These are phyloP conservation scores for Rhododendron williamsianum DNA, from an alignment of 148 eudicot species.

Conservation along the genomic window DNA sequence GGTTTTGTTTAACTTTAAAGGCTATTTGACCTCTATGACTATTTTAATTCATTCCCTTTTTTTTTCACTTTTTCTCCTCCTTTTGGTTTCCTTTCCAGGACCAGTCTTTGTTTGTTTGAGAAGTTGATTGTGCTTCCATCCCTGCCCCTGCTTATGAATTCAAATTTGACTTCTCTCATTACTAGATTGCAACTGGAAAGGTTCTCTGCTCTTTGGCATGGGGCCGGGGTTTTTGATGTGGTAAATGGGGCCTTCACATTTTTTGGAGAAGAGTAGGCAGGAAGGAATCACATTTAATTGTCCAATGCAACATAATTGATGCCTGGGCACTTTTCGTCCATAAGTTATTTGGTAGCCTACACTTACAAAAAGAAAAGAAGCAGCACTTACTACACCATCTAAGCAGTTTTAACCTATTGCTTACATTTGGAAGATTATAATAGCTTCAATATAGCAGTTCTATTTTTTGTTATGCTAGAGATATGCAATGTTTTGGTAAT, in stretches of 20 bases:
- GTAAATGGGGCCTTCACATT: neutral
- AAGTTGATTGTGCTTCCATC: neutral
- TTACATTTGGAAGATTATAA: no score
- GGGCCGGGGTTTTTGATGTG: neutral
- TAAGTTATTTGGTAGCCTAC: neutral
- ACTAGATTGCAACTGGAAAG: neutral
- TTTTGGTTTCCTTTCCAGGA: neutral
- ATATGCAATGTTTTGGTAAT: neutral
- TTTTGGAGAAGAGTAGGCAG: neutral
- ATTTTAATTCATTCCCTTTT: no score
- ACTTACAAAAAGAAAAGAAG: neutral
- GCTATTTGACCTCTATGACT: neutral
- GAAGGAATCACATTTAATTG: neutral
- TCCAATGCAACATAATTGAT: neutral
- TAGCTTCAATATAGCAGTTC: no score
- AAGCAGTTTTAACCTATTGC: no score
- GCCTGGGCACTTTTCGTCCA: neutral
- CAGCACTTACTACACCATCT: neutral
- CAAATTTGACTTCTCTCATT: neutral
- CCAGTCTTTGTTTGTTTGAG: neutral
- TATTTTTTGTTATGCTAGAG: no score
- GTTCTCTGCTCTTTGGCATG: neutral
- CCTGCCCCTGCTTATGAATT: neutral
- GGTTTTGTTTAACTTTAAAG: neutral
- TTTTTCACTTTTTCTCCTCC: neutral